These are phyloP conservation scores for Cyberlindnera suaveolens DNA, from an alignment of 805 yeast species.

Conservation along the genomic window DNA sequence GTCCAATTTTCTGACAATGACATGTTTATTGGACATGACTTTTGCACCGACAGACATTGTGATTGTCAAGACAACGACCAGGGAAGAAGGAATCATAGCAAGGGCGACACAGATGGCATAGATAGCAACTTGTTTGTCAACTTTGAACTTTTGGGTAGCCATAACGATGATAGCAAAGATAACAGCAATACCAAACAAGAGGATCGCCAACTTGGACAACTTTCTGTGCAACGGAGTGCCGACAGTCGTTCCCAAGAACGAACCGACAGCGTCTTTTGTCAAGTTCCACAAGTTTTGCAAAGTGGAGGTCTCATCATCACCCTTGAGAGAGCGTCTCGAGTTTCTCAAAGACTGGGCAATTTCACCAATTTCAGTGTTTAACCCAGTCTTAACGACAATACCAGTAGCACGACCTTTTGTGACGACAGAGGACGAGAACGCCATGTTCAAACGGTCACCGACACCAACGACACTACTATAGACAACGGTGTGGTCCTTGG, in stretches of 20 bases:
- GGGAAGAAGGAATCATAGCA: constrained; percentile 77
- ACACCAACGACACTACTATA: constrained; percentile 45
- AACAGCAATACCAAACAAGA: constrained; percentile 72
- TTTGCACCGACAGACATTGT: constrained; percentile 83
- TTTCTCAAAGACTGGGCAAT: constrained; percentile 57
- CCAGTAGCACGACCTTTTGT: constrained; percentile 73
- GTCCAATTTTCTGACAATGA: constrained; percentile 70
- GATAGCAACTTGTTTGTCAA: constrained; percentile 76
- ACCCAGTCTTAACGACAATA: constrained; percentile 61
- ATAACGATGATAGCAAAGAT: constrained; percentile 78
- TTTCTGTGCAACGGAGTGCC: constrained; percentile 82
- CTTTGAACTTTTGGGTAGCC: constrained; percentile 74
- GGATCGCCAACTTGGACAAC: constrained; percentile 69
- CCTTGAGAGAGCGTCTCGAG: constrained; percentile 35
- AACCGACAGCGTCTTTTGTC: constrained; percentile 49
- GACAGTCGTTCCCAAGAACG: constrained; percentile 64
- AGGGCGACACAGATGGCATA: constrained; percentile 80
- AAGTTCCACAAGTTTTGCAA: constrained; percentile 33
- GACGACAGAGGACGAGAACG: constrained; percentile 60
- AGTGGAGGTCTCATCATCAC: constrained; percentile 34
- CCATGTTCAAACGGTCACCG: constrained; percentile 72
- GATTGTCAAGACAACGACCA: constrained; percentile 76
- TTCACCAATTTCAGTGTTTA: constrained; percentile 66
- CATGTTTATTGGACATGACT: constrained; percentile 59
- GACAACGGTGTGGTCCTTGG: constrained; percentile 40